Evolutionary conservation across 2,329 filamentous ascomycete genomes (phyloP).

Genomic region (Pyrenochaeta sp.): DNA sequence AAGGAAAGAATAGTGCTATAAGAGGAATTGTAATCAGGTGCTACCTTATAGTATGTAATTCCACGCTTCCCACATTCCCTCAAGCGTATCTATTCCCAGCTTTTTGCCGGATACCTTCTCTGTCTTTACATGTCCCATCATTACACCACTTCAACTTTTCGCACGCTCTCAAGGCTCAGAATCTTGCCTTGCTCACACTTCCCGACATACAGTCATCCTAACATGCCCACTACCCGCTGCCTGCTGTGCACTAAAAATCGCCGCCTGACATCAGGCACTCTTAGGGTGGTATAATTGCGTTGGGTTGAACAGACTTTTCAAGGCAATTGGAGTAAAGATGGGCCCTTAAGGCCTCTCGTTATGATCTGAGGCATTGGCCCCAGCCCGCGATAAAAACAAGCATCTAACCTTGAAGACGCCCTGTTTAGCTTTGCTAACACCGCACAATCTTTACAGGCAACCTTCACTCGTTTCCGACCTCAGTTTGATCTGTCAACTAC

Average conservation of each 20-base stretch:
- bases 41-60: background rate
- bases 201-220: background rate
- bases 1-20: background rate
- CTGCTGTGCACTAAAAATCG: background rate
- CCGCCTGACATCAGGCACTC: background rate
- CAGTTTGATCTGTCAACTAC: constrained; percentile 11
- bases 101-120: background rate
- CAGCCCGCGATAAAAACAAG: constrained; percentile 5
- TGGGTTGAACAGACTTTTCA: background rate
- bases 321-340: constrained; percentile 13
- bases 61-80: background rate
- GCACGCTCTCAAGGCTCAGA: background rate
- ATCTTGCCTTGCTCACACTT: background rate
- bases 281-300: background rate
- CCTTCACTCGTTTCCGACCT: constrained; percentile 9
- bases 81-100: background rate
- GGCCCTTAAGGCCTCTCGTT: background rate
- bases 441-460: constrained; percentile 13
- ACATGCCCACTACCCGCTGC: background rate
- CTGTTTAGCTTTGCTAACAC: constrained; percentile 15
- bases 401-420: constrained; percentile 13
- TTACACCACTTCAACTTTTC: background rate
- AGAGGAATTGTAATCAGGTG: background rate
- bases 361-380: constrained; percentile 13
- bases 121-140: background rate